A percentile compares a stretch with the other conserved stretches of the same genome.
phyloP scores from a whole-genome alignment of 257 asterid genomes.

The Paraleonurus japonicus region DNA sequence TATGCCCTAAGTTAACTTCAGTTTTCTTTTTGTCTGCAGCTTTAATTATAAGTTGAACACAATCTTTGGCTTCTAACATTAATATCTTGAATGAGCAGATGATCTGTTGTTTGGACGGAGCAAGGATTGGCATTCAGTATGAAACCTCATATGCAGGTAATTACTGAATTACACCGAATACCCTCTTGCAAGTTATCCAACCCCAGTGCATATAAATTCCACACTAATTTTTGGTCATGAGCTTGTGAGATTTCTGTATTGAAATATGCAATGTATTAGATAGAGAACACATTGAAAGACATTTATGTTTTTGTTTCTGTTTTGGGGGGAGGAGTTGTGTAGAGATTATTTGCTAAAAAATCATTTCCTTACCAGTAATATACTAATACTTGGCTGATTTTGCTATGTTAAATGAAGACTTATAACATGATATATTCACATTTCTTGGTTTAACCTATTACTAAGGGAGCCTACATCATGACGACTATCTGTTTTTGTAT shows the following conservation, averaged over 20 bases:
- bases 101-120: slow-evolving; percentile 90
- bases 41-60: slow-evolving; percentile 9
- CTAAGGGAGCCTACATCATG: no score
- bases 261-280: not conserved
- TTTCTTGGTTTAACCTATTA: not conserved
- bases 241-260: not conserved
- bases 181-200: not conserved
- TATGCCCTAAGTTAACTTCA: no score
- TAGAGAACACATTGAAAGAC: no score
- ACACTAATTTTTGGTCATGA: not conserved
- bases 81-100: slow-evolving; percentile 44
- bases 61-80: slow-evolving; percentile 20
- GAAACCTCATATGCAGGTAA: slow-evolving; percentile 93
- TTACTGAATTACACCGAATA: slow-evolving; percentile 6
- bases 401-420: not conserved
- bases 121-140: slow-evolving; percentile 90
- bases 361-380: not conserved
- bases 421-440: no score
- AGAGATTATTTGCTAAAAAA: not conserved
- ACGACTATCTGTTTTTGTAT: not conserved
- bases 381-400: not conserved
- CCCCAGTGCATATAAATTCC: not conserved
- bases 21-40: no score
- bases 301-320: not conserved
- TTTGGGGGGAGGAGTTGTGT: not conserved